Evolutionary conservation across 768 basidiomycete species (phyloP).

Genomic region (Termitomyces sp.): DNA sequence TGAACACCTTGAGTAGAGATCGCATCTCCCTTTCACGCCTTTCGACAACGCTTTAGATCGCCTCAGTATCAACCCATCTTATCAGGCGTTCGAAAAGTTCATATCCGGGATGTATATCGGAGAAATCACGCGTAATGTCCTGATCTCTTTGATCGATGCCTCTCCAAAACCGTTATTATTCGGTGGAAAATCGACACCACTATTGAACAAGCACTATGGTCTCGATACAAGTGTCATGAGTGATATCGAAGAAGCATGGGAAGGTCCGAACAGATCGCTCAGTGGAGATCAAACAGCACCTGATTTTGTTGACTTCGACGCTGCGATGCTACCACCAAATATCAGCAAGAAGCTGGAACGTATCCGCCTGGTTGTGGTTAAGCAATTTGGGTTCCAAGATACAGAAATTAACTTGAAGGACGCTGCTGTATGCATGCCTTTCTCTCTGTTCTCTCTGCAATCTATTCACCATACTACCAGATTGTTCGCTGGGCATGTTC

Average conservation of each 20-base stretch:
- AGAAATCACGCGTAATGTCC: constrained; percentile 84
- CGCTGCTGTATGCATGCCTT: constrained; percentile 42
- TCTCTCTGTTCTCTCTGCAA: not conserved
- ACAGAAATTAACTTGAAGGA: constrained; percentile 55
- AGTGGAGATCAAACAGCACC: constrained; percentile 30
- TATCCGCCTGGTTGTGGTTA: constrained; percentile 58
- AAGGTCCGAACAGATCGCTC: constrained; percentile 30
- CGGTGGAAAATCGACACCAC: constrained; percentile 65
- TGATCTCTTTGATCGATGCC: constrained; percentile 79
- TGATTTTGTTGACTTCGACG: constrained; percentile 33
- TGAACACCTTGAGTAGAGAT: constrained; percentile 45
- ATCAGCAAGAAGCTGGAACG: constrained; percentile 41
- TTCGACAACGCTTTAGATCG: constrained; percentile 93
- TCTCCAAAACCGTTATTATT: constrained; percentile 73
- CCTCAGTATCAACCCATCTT: constrained; percentile 88
- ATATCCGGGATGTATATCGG: constrained; percentile 99
- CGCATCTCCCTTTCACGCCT: constrained; percentile 80
- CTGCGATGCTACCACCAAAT: constrained; percentile 25
- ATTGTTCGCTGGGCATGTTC: constrained; percentile 79
- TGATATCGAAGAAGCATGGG: constrained; percentile 76
- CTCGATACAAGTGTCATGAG: constrained; percentile 94
- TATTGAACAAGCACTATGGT: constrained; percentile 89
- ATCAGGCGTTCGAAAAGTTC: constrained; percentile 97
- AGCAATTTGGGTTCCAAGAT: constrained; percentile 55
- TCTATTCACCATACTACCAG: constrained; percentile 29